A percentile compares a stretch with the other conserved stretches of the same genome.
Conservation (phyloP, 352 stramenopile genomes). For the Phytophthora aleatoria region DNA sequence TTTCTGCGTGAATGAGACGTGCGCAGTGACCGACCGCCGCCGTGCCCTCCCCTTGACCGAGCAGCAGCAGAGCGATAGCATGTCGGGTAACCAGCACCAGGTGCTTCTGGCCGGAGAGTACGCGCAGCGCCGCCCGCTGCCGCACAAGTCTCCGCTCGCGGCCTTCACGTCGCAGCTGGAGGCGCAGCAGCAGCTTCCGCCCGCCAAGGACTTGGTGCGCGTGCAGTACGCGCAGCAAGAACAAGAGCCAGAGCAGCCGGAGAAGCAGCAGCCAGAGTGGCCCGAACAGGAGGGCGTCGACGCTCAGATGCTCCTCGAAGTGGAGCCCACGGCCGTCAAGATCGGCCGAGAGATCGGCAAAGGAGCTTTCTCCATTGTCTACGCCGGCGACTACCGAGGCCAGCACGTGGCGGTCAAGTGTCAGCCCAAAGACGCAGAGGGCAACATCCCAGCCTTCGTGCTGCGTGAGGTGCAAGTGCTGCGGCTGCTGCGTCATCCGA, state of each 20-base stretch:
- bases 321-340: constrained; percentile 65
- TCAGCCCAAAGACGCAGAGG: constrained; percentile 78
- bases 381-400: constrained; percentile 70
- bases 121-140: constrained; percentile 29
- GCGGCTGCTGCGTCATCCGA: constrained; percentile 65
- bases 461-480: constrained; percentile 80
- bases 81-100: constrained; percentile 37
- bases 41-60: constrained; percentile 23
- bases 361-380: constrained; percentile 85
- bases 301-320: constrained; percentile 47
- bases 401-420: constrained; percentile 85
- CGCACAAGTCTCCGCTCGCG: constrained; percentile 24
- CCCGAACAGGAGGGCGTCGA: constrained; percentile 24
- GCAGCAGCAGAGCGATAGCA: constrained; percentile 12
- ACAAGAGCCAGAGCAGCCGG: constrained; percentile 23
- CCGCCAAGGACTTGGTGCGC: constrained; percentile 6
- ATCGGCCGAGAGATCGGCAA: constrained; percentile 86
- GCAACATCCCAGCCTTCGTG: constrained; percentile 74
- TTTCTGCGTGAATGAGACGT: constrained; percentile 40
- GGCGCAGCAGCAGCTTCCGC: constrained; percentile 21
- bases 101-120: constrained; percentile 46
- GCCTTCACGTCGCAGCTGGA: constrained; percentile 37
- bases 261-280: constrained; percentile 32
- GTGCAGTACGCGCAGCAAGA: constrained; percentile 23
- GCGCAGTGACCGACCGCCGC: constrained; percentile 31